A percentile compares a stretch with the other conserved stretches of the same genome.
phyloP scores from a whole-genome alignment of 2,329 filamentous ascomycete species.

The Ambrosiella cleistominuta region DNA sequence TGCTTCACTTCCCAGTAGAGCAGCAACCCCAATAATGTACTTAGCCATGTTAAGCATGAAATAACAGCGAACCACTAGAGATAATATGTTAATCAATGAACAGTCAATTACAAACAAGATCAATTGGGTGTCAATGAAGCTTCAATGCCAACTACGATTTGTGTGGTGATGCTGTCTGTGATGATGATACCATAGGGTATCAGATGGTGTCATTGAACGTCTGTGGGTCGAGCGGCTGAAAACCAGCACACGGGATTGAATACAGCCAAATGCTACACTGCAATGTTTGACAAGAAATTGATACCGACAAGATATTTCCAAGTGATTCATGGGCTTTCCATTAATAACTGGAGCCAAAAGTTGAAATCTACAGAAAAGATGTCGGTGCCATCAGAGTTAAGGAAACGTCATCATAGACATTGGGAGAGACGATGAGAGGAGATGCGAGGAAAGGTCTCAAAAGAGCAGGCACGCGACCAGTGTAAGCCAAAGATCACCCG shows the following conservation, averaged over 20 bases:
- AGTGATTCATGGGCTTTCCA: neutral
- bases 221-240: neutral
- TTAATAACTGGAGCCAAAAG: neutral
- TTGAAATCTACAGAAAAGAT: neutral
- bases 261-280: neutral
- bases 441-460: no score
- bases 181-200: neutral
- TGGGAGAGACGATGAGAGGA: no score
- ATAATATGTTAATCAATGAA: neutral
- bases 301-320: neutral
- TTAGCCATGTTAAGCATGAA: constrained; percentile 46
- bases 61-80: constrained; percentile 50
- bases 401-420: no score
- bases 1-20: constrained; percentile 47
- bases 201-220: neutral
- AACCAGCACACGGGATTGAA: neutral
- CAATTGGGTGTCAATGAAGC: neutral
- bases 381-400: no score
- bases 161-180: neutral
- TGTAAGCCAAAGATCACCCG: no score
- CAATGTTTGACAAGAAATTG: neutral
- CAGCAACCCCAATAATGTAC: constrained; percentile 51
- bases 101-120: no score
- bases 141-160: neutral
- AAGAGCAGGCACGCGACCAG: no score